Evolutionary conservation across 1,284 basidiomycete genomes (phyloP).

Genomic region (Heterobasidion irregulare): DNA sequence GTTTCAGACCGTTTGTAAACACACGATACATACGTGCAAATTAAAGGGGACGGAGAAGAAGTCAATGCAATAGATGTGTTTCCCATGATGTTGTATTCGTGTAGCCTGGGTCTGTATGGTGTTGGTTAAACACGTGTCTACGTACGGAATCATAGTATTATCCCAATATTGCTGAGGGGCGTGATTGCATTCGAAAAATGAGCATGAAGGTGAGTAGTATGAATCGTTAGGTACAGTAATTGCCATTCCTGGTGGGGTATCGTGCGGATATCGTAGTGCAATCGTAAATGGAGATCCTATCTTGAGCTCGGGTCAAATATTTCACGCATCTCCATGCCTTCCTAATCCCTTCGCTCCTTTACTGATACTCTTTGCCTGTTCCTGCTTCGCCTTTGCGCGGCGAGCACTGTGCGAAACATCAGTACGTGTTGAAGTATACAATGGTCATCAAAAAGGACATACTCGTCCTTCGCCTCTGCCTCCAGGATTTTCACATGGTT

Average conservation of each 20-base stretch:
- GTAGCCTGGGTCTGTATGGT: not conserved
- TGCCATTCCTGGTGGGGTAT: too few species aligned
- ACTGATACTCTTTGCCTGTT: conserved; percentile 44
- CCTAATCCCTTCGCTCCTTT: conserved; percentile 47
- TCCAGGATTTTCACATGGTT: conserved; percentile 47
- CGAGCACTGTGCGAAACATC: conserved; percentile 29
- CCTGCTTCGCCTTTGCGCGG: conserved; percentile 50
- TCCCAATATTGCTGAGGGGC: too few species aligned
- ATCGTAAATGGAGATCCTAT: too few species aligned
- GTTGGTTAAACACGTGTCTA: not conserved
- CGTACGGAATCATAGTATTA: conserved; percentile 7
- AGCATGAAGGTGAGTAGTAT: too few species aligned
- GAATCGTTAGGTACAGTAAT: too few species aligned
- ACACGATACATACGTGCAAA: not conserved
- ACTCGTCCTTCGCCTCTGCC: conserved; percentile 50
- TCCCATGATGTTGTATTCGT: not conserved
- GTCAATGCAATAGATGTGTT: not conserved
- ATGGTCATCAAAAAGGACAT: conserved; percentile 16
- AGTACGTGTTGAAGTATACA: not conserved
- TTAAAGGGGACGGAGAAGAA: not conserved
- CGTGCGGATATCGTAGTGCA: too few species aligned
- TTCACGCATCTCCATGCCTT: conserved; percentile 29
- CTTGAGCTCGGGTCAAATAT: too few species aligned
- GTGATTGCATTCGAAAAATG: too few species aligned
- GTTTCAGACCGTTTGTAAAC: not conserved